Conservation (phyloP, 1,284 basidiomycete genomes). For the Hymenochaete sp. region DNA sequence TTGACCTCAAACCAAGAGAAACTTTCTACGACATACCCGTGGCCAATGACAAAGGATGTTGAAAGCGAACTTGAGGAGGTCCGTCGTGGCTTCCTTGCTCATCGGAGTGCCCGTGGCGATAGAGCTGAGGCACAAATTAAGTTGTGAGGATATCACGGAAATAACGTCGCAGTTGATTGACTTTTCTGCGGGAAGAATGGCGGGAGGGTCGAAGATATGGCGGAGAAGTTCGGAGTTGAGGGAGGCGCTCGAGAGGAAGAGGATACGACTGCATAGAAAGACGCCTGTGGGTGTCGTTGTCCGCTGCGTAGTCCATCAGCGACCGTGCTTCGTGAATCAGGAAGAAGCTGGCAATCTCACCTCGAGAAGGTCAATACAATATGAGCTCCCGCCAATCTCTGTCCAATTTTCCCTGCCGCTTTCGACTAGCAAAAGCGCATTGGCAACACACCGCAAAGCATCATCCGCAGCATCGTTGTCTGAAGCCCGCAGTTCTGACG, state of each 20-base stretch:
- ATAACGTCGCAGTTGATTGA: conserved; percentile 46
- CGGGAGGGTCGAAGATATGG: conserved; percentile 16
- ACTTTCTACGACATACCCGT: conserved; percentile 32
- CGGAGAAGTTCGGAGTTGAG: conserved; percentile 22
- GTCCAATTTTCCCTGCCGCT: conserved; percentile 50
- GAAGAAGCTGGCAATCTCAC: conserved; percentile 32
- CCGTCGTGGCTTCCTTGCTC: conserved; percentile 62
- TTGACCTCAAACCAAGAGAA: no score
- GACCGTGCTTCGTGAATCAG: not conserved
- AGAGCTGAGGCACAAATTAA: conserved; percentile 40
- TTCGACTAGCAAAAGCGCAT: conserved; percentile 63
- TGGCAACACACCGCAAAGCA: conserved; percentile 67
- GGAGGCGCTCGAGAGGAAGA: conserved; percentile 63
- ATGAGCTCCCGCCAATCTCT: conserved; percentile 48
- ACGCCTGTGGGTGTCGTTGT: conserved; percentile 50
- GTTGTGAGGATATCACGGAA: conserved; percentile 51
- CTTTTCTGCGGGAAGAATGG: conserved; percentile 43
- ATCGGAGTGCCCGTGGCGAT: conserved; percentile 45
- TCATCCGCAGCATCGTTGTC: conserved; percentile 49
- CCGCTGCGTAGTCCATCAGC: conserved; percentile 49
- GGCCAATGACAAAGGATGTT: conserved; percentile 69
- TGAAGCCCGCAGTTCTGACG: conserved; percentile 12
- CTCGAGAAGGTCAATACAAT: conserved; percentile 50
- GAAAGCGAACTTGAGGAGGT: conserved; percentile 69
- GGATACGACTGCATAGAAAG: conserved; percentile 66